Evolutionary conservation across 2,329 filamentous ascomycete species (phyloP).

Genomic region (Neonectria faginata): DNA sequence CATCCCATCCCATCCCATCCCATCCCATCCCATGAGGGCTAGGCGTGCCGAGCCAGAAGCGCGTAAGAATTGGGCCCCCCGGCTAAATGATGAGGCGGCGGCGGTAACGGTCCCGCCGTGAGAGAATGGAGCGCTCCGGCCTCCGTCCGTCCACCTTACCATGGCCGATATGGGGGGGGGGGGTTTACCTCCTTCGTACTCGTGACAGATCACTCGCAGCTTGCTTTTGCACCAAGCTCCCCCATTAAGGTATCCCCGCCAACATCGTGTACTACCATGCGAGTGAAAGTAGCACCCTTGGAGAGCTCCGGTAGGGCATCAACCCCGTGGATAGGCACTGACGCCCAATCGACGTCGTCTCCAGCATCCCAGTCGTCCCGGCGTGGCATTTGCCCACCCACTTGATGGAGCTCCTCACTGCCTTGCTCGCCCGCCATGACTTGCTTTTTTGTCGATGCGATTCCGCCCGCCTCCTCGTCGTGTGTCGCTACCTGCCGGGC

Average conservation of each 20-base stretch:
- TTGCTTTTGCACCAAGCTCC: neutral
- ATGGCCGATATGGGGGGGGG: constrained; percentile 5
- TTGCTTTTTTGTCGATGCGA: constrained; percentile 30
- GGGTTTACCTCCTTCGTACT: constrained; percentile 8
- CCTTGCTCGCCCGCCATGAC: constrained; percentile 22
- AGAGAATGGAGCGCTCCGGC: neutral
- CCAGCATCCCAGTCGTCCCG: constrained; percentile 28
- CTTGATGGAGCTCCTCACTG: constrained; percentile 28
- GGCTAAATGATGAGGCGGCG: constrained; percentile 33
- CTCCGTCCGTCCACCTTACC: constrained; percentile 7
- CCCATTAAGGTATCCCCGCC: constrained; percentile 19
- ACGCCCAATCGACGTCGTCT: constrained; percentile 32
- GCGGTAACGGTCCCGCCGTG: constrained; percentile 15
- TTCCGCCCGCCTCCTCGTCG: constrained; percentile 25
- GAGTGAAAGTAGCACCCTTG: neutral
- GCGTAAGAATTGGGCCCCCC: constrained; percentile 21
- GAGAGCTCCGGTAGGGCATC: constrained; percentile 33
- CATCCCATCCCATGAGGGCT: constrained; percentile 29
- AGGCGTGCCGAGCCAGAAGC: constrained; percentile 37
- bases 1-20: constrained; percentile 32
- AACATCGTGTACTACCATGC: constrained; percentile 11
- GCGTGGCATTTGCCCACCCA: constrained; percentile 32
- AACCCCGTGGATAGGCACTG: constrained; percentile 30
- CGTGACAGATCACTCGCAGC: constrained; percentile 10
- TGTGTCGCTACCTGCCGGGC: constrained; percentile 33